phyloP scores from a whole-genome alignment of 2,329 filamentous ascomycete species.

The Phoma sp. region DNA sequence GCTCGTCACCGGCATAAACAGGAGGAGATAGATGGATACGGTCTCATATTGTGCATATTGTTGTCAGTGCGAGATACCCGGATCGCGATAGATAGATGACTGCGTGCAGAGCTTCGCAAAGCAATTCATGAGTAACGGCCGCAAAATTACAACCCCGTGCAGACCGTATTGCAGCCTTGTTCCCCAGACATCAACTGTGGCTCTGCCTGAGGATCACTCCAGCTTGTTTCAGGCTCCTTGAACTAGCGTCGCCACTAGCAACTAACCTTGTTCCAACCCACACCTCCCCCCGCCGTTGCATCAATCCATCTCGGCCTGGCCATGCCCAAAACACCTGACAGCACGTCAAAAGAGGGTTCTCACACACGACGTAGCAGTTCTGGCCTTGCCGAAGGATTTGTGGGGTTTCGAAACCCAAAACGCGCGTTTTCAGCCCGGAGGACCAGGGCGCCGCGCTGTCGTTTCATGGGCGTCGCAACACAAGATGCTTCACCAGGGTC shows the following conservation, averaged over 20 bases:
- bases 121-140: background rate
- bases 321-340: background rate
- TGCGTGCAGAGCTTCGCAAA: background rate
- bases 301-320: conserved; percentile 5
- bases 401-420: conserved; percentile 35
- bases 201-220: conserved; percentile 4
- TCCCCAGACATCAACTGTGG: background rate
- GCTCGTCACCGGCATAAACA: conserved; percentile 68
- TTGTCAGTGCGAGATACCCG: conserved; percentile 4
- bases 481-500: conserved; percentile 5
- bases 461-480: conserved; percentile 22
- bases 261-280: conserved; percentile 17
- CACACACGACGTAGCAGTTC: conserved; percentile 20
- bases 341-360: conserved; percentile 4
- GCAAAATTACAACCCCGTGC: background rate
- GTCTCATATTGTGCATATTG: background rate
- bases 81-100: background rate
- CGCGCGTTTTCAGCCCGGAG: conserved; percentile 18
- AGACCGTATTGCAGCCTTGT: background rate
- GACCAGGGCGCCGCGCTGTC: conserved; percentile 15
- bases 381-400: conserved; percentile 5
- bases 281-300: background rate
- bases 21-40: conserved; percentile 19
- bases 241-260: conserved; percentile 19
- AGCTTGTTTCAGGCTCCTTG: background rate